Percentiles rank a stretch among this genome's conserved stretches.
Conservation (phyloP, 257 asterid genomes). For the Solanum medicagineum region DNA sequence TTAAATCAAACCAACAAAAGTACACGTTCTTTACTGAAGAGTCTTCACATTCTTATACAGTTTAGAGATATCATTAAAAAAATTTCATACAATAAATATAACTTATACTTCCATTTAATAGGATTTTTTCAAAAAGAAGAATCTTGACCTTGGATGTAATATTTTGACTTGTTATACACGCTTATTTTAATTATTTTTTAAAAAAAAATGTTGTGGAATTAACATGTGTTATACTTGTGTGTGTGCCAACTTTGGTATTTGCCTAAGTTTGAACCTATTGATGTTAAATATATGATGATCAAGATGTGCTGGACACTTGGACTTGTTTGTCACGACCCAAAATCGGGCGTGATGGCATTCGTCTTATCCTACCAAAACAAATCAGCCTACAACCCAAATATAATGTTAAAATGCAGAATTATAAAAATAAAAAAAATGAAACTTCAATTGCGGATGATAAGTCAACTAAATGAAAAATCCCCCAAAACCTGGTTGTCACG, state of each 20-base stretch:
- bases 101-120: no score
- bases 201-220: background rate
- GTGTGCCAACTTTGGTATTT: background rate
- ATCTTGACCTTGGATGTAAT: background rate
- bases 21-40: background rate
- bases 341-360: no score
- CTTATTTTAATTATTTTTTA: background rate
- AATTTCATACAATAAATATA: background rate
- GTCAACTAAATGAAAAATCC: no score
- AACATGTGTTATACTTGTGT: background rate
- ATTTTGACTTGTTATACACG: background rate
- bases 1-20: background rate
- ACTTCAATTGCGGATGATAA: no score
- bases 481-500: no score
- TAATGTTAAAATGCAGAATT: no score
- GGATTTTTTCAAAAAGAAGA: background rate
- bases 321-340: background rate
- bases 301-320: no score
- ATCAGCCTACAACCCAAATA: no score
- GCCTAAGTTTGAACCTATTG: background rate
- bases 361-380: no score
- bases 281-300: background rate
- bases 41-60: no score
- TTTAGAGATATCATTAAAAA: background rate
- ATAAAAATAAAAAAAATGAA: no score